Percentiles rank a stretch among this genome's conserved stretches.
Conservation (phyloP, 176 grass and related monocot species). For the Aegilops longissima region DNA sequence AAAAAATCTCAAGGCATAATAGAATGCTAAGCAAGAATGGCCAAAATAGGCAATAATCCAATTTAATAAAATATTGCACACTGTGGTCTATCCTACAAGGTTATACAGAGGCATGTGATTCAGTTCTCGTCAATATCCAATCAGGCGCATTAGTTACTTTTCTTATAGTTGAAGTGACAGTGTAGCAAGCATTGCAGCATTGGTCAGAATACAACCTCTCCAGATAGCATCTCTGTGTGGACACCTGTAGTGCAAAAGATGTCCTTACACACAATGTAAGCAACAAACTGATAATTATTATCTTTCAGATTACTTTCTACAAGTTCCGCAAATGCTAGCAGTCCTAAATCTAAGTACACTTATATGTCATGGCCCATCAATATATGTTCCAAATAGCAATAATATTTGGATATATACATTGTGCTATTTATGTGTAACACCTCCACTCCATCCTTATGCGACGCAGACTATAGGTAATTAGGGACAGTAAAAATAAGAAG, state of each 20-base stretch:
- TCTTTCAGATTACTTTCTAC: not conserved
- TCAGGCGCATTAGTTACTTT: not conserved
- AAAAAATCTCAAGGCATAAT: not conserved
- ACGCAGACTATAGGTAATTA: not conserved
- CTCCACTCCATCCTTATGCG: not conserved
- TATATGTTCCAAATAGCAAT: not conserved
- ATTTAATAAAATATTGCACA: not conserved
- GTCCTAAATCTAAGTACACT: not conserved
- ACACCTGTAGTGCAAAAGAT: not conserved
- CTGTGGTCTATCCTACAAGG: not conserved
- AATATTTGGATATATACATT: not conserved
- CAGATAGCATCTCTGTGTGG: not conserved
- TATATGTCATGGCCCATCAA: not conserved
- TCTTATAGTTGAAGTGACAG: not conserved
- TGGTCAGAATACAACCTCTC: not conserved
- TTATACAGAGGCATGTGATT: not conserved
- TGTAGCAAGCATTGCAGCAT: not conserved
- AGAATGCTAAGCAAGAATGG: not conserved
- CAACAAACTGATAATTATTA: not conserved
- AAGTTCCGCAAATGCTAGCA: not conserved
- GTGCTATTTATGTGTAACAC: not conserved
- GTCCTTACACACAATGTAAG: not conserved
- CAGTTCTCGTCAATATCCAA: conserved; percentile 2
- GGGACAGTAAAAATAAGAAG: not conserved
- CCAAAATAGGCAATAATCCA: not conserved